Conservation (phyloP, 2,329 filamentous ascomycete genomes). For the Epichloe festucae region DNA sequence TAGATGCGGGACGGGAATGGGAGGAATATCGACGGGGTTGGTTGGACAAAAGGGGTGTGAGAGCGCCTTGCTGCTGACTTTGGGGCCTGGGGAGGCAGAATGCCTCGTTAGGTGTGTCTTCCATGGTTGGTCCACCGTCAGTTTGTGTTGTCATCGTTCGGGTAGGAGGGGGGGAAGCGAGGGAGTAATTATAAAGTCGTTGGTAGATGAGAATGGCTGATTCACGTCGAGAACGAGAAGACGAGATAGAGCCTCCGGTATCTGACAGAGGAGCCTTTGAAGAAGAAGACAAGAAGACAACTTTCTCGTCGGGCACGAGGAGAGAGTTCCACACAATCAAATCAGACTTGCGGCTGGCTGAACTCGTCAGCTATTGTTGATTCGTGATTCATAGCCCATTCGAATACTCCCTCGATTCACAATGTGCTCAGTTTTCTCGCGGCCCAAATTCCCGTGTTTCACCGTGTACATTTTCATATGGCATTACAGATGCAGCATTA, state of each 20-base stretch:
- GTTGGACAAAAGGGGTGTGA: neutral
- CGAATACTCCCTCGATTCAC: neutral
- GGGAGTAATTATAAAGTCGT: too few relatives aligned
- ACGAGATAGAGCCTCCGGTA: too few relatives aligned
- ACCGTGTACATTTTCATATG: neutral
- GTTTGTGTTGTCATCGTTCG: too few relatives aligned
- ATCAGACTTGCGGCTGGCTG: neutral
- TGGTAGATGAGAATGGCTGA: too few relatives aligned
- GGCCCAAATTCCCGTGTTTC: neutral
- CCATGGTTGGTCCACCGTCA: neutral
- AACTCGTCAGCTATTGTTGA: neutral
- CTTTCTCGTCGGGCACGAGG: too few relatives aligned
- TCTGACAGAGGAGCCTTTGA: too few relatives aligned
- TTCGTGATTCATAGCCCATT: neutral
- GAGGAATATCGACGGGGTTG: neutral
- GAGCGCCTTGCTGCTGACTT: neutral
- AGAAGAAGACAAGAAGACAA: too few relatives aligned
- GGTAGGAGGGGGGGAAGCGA: too few relatives aligned
- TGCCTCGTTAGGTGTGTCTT: neutral
- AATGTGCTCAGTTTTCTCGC: neutral
- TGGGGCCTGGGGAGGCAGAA: neutral
- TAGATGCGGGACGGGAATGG: neutral
- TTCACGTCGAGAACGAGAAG: too few relatives aligned
- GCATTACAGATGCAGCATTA: neutral
- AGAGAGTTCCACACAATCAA: too few relatives aligned